A percentile compares a stretch with the other conserved stretches of the same genome.
These are phyloP conservation scores for Vicia sativa DNA, from an alignment of 306 rosid genomes.

Conservation along the genomic window DNA sequence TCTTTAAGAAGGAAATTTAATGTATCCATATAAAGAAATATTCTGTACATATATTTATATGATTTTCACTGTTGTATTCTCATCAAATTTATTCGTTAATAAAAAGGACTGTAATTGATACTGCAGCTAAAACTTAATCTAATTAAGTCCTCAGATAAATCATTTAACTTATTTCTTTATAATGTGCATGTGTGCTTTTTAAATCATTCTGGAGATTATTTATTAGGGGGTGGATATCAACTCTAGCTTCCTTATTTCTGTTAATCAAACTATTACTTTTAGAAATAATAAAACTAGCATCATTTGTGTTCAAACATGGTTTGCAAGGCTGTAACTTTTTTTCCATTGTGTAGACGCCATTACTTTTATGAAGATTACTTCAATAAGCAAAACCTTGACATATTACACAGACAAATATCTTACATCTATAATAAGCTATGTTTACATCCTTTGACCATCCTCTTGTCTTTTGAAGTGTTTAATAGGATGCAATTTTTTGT, in stretches of 20 bases:
- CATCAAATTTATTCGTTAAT: conserved; percentile 4
- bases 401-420: conserved; percentile 19
- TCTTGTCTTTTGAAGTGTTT: conserved; percentile 23
- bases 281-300: not conserved
- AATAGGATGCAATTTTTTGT: conserved; percentile 22
- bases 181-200: conserved; percentile 9
- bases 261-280: not conserved
- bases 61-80: not conserved
- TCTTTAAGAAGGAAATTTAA: conserved; percentile 25
- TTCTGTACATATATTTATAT: conserved; percentile 2
- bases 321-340: not conserved
- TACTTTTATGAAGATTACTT: conserved; percentile 11
- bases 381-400: conserved; percentile 17
- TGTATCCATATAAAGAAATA: conserved; percentile 8
- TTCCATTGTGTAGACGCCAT: conserved; percentile 18
- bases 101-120: conserved; percentile 14
- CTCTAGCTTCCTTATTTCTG: conserved; percentile 12
- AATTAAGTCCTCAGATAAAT: conserved; percentile 3
- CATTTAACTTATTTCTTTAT: conserved; percentile 5
- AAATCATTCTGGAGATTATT: conserved; percentile 27
- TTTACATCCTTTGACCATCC: conserved; percentile 26
- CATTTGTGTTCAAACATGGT: conserved; percentile 8
- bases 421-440: not conserved
- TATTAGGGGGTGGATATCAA: conserved; percentile 19
- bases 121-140: conserved; percentile 31